Percentiles rank a stretch among this genome's conserved stretches.
Conservation (phyloP, 2,329 filamentous ascomycete species). For the Penicillium sp. region DNA sequence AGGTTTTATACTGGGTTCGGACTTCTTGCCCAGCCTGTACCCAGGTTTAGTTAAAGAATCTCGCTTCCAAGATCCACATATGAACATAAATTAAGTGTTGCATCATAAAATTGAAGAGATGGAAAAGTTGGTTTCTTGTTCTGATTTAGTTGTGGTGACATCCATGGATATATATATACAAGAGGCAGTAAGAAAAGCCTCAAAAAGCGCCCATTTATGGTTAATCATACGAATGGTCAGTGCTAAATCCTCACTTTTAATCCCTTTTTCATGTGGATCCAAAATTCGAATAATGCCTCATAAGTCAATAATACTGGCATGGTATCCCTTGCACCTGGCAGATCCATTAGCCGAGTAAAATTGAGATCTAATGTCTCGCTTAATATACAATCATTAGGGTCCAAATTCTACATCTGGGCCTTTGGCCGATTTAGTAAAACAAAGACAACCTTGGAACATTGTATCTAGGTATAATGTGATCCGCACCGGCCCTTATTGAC, state of each 20-base stretch:
- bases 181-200: constrained; percentile 11
- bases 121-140: background rate
- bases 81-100: background rate
- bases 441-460: background rate
- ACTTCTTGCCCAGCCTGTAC: background rate
- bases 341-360: background rate
- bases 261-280: no score
- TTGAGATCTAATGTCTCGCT: background rate
- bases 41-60: background rate
- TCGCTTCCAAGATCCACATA: background rate
- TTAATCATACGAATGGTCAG: background rate
- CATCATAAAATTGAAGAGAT: background rate
- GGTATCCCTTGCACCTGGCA: background rate
- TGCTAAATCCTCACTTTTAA: background rate
- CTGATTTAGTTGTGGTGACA: background rate
- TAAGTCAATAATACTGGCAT: background rate
- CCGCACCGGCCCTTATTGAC: background rate
- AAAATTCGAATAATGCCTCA: background rate
- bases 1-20: constrained; percentile 5
- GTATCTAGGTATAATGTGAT: background rate
- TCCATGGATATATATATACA: background rate
- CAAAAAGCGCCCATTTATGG: constrained; percentile 4
- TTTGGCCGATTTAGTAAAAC: background rate
- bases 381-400: background rate
- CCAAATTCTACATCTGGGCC: background rate